Conservation (phyloP, 2,329 filamentous ascomycete species). For the Aspergillus persii region DNA sequence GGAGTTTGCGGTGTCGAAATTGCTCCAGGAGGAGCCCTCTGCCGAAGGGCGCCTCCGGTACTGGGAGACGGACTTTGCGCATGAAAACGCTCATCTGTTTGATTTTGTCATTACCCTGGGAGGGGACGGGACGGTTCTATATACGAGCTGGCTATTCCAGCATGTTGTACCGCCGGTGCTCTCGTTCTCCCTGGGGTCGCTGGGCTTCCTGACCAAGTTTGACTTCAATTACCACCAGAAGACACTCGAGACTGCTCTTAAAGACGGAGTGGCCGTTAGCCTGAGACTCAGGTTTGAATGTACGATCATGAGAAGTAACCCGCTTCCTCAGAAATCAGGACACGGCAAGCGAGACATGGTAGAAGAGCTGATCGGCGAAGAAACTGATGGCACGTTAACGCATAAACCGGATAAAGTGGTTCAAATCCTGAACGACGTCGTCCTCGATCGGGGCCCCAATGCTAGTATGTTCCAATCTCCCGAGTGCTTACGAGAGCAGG, state of each 20-base stretch:
- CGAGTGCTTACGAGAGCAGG: background rate
- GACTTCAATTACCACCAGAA: conserved; percentile 74
- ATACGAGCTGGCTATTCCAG: conserved; percentile 96
- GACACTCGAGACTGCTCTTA: conserved; percentile 70
- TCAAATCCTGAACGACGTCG: conserved; percentile 95
- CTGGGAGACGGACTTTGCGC: conserved; percentile 80
- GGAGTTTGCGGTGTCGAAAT: conserved; percentile 68
- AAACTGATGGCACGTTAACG: conserved; percentile 77
- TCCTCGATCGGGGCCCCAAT: conserved; percentile 90
- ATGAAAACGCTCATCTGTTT: conserved; percentile 76
- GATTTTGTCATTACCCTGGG: conserved; percentile 92
- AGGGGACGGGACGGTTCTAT: conserved; percentile 95
- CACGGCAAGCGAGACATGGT: conserved; percentile 66
- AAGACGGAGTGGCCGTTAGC: conserved; percentile 82
- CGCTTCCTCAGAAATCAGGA: conserved; percentile 27
- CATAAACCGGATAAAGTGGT: conserved; percentile 80
- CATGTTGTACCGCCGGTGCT: conserved; percentile 89
- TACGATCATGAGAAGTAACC: conserved; percentile 74
- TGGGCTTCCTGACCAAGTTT: conserved; percentile 96
- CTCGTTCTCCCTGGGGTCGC: conserved; percentile 84
- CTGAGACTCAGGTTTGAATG: conserved; percentile 87
- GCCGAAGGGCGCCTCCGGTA: conserved; percentile 65
- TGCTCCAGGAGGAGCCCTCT: conserved; percentile 62
- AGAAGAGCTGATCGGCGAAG: conserved; percentile 85
- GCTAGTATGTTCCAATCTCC: conserved; percentile 62